Conservation (phyloP, 192 early-diverging fungal genomes). For the Backusella westeae region DNA sequence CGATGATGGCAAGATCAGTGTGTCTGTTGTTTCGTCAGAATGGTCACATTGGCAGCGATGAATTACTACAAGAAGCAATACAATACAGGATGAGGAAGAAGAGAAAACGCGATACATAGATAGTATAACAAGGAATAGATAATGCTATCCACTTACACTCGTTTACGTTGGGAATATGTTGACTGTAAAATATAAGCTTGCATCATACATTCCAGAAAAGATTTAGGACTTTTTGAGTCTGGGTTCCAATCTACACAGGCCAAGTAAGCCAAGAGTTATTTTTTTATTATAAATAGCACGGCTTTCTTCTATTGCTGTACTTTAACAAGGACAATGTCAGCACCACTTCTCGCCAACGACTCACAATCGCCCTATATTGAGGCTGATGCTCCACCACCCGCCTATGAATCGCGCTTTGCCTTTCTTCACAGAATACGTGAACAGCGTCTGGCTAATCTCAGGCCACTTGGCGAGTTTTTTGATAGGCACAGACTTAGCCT, state of each 20-base stretch:
- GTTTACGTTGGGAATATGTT: background rate
- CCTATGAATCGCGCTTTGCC: constrained; percentile 36
- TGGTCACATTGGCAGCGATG: background rate
- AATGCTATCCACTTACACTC: background rate
- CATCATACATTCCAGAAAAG: background rate
- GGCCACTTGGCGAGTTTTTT: constrained; percentile 55
- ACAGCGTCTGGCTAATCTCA: constrained; percentile 47
- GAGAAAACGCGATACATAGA: background rate
- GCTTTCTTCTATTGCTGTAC: background rate
- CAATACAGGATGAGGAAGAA: background rate
- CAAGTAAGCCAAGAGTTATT: background rate
- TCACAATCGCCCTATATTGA: constrained; percentile 16
- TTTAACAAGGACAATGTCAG: constrained; percentile 1
- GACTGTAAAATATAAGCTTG: background rate
- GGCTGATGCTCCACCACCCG: constrained; percentile 16
- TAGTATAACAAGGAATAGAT: background rate
- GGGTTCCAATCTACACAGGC: background rate
- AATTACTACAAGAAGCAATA: background rate
- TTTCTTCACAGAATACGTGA: constrained; percentile 44
- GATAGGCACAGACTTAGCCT: constrained; percentile 49
- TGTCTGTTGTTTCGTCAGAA: background rate
- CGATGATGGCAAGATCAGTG: background rate
- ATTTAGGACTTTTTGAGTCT: background rate
- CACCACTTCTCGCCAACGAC: constrained; percentile 15
- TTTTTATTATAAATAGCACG: background rate